A percentile compares a stretch with the other conserved stretches of the same genome.
phyloP scores from a whole-genome alignment of 345 rosid species.

The Hirschfeldia incana region DNA sequence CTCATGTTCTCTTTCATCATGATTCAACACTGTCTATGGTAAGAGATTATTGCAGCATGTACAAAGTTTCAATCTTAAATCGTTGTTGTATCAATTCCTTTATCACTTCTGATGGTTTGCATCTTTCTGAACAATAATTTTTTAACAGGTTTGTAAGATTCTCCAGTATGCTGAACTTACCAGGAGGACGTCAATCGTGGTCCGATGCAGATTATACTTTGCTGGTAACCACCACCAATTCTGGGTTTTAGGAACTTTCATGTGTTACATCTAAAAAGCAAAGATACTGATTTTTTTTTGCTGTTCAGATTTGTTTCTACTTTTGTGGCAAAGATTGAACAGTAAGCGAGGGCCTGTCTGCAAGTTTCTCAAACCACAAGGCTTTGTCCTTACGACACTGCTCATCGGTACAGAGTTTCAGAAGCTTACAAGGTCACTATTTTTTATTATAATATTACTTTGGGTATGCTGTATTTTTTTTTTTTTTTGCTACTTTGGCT shows the following conservation, averaged over 20 bases:
- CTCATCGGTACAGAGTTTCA: conserved; percentile 88
- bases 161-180: conserved; percentile 69
- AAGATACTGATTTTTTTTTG: not conserved
- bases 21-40: conserved; percentile 71
- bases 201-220: conserved; percentile 64
- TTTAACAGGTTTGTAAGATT: conserved; percentile 70
- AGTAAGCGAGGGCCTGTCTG: conserved; percentile 93
- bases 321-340: conserved; percentile 71
- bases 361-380: conserved; percentile 89
- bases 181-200: conserved; percentile 69
- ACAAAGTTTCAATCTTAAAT: not conserved
- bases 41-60: conserved; percentile 68
- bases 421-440: conserved; percentile 87
- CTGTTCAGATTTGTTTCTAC: not conserved
- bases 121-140: not conserved
- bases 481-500: conserved; percentile 18
- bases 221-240: conserved; percentile 55
- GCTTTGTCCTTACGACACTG: conserved; percentile 92
- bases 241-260: not conserved
- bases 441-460: conserved; percentile 29
- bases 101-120: not conserved
- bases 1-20: conserved; percentile 92
- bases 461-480: conserved; percentile 44
- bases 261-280: not conserved
- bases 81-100: not conserved